Percentiles rank a stretch among this genome's conserved stretches.
Evolutionary conservation across 176 grass and related monocot species (phyloP).

Genomic region (Avena sativa): DNA sequence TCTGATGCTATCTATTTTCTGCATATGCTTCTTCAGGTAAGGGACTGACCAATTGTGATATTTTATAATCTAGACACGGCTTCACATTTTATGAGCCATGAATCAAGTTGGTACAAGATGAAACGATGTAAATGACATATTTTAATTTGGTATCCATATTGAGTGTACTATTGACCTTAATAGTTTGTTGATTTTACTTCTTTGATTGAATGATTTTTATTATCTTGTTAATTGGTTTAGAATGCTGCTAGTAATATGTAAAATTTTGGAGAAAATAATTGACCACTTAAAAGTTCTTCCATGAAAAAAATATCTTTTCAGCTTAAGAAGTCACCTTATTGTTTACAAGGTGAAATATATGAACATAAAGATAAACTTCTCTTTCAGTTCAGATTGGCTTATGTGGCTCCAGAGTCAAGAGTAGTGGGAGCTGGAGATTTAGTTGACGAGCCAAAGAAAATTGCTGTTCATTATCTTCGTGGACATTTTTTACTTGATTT

Average conservation of each 20-base stretch:
- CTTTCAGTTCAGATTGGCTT: constrained; percentile 93
- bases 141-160: background rate
- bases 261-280: background rate
- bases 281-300: background rate
- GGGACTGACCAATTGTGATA: constrained; percentile 10
- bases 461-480: constrained; percentile 78
- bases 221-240: constrained; percentile 22
- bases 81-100: constrained; percentile 31
- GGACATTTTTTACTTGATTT: constrained; percentile 89
- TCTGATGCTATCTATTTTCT: constrained; percentile 94
- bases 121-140: background rate
- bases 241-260: background rate
- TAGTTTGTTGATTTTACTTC: background rate
- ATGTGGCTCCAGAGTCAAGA: constrained; percentile 92
- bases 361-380: constrained; percentile 26
- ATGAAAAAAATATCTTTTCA: constrained; percentile 16
- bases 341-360: background rate
- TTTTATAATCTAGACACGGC: constrained; percentile 25
- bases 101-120: constrained; percentile 4
- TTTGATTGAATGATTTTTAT: background rate
- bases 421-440: constrained; percentile 92
- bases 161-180: background rate
- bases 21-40: constrained; percentile 99
- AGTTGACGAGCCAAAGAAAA: constrained; percentile 87
- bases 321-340: background rate